phyloP scores from a whole-genome alignment of 2,329 filamentous ascomycete species.

The Penicillium vulpinum region DNA sequence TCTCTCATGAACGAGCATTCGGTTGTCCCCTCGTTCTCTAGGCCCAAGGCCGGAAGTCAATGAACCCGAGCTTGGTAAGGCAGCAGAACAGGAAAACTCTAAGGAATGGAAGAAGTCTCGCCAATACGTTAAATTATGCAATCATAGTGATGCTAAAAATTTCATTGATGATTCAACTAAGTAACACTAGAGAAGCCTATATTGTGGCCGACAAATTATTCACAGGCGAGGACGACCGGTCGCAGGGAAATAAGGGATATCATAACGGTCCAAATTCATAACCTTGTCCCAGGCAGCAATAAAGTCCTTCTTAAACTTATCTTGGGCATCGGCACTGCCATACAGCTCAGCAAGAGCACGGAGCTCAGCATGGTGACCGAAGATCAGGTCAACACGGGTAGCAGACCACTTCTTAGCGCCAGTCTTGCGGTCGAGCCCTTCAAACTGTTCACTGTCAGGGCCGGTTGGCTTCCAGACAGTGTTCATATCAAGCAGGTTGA shows the following conservation, averaged over 20 bases:
- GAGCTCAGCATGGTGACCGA: constrained; percentile 73
- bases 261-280: constrained; percentile 71
- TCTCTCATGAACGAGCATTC: no score
- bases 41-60: background rate
- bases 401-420: constrained; percentile 68
- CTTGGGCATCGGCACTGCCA: constrained; percentile 57
- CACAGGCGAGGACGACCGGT: constrained; percentile 22
- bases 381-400: constrained; percentile 68
- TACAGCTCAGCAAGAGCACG: constrained; percentile 72
- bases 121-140: background rate
- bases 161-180: background rate
- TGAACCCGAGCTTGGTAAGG: background rate
- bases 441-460: constrained; percentile 57
- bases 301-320: constrained; percentile 71
- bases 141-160: no score
- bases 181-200: background rate
- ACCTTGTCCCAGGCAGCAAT: constrained; percentile 72
- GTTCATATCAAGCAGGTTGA: constrained; percentile 70
- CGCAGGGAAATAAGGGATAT: constrained; percentile 42
- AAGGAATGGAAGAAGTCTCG: no score
- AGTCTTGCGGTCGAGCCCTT: constrained; percentile 65
- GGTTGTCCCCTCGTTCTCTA: no score
- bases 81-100: background rate
- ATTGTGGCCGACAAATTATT: background rate
- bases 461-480: constrained; percentile 63